Percentiles rank a stretch among this genome's conserved stretches.
These are phyloP conservation scores for Paramarasmius palmivorus DNA, from an alignment of 1,284 basidiomycete species.

Conservation along the genomic window DNA sequence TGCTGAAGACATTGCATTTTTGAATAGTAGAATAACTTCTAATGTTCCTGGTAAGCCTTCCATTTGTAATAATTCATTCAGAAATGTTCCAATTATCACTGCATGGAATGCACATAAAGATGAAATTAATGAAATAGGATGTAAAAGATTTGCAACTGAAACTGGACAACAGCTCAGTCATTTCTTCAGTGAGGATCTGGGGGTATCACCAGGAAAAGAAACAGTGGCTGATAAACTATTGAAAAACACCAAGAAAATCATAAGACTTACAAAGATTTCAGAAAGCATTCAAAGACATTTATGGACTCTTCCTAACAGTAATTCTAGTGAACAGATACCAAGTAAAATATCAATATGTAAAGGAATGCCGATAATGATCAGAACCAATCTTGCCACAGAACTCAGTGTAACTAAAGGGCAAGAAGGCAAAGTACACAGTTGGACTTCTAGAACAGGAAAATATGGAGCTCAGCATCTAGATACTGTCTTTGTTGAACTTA, in stretches of 20 bases:
- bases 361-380: not conserved
- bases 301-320: not conserved
- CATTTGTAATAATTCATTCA: not conserved
- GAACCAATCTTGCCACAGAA: not conserved
- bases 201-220: not conserved
- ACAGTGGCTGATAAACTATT: no score
- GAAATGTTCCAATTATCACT: slow-evolving; percentile 7
- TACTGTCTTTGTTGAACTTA: not conserved
- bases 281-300: not conserved
- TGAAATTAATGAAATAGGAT: slow-evolving; percentile 1
- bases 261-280: not conserved
- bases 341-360: not conserved
- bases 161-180: not conserved
- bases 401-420: not conserved
- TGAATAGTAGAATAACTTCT: no score
- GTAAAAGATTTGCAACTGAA: not conserved
- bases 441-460: not conserved
- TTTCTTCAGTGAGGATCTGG: not conserved
- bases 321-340: not conserved
- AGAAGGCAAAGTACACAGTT: not conserved
- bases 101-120: not conserved
- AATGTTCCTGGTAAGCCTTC: no score
- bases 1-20: not conserved
- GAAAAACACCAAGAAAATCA: not conserved
- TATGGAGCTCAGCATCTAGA: not conserved